Conservation (phyloP, 768 basidiomycete genomes). For the Astraeus odoratus region DNA sequence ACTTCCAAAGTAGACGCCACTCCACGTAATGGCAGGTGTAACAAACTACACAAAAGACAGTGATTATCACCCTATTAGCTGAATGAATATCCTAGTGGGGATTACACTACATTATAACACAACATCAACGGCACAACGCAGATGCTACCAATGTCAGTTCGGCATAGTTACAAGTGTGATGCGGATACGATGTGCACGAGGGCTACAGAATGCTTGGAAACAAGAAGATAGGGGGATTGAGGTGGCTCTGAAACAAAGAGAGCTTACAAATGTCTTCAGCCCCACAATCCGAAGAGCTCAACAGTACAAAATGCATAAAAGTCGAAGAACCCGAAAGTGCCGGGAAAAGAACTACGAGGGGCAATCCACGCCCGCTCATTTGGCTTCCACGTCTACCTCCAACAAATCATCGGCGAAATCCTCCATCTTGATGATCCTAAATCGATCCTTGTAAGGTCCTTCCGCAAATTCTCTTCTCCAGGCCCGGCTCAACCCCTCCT, state of each 20-base stretch:
- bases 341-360: background rate
- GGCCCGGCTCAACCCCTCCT: constrained; percentile 69
- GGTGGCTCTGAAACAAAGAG: background rate
- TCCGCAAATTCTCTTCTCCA: constrained; percentile 73
- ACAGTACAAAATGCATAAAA: background rate
- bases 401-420: constrained; percentile 57
- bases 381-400: constrained; percentile 29
- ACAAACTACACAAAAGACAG: background rate
- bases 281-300: background rate
- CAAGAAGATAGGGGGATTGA: background rate
- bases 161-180: background rate
- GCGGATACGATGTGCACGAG: background rate
- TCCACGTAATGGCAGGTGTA: background rate
- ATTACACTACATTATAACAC: background rate
- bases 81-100: background rate
- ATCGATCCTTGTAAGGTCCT: constrained; percentile 33
- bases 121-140: background rate
- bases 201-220: background rate
- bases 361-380: background rate
- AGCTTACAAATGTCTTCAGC: background rate
- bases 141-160: background rate
- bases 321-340: background rate
- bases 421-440: constrained; percentile 58
- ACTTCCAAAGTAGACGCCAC: too few relatives aligned
- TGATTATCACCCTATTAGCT: background rate